Conservation (phyloP, 192 early-diverging fungal genomes). For the Coemansia umbellata region DNA sequence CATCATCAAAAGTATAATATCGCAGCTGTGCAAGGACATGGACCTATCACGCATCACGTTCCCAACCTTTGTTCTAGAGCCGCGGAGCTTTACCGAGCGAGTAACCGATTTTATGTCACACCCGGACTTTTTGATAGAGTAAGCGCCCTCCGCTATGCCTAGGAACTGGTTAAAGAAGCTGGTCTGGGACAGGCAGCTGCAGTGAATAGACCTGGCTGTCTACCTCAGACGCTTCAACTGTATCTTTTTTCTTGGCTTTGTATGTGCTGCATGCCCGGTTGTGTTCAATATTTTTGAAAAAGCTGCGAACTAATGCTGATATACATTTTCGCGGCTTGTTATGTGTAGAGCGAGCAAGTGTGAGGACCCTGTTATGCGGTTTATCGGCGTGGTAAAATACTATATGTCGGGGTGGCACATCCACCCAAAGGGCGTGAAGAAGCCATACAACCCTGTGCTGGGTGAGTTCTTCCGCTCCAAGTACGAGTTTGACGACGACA, state of each 20-base stretch:
- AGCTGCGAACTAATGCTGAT: no score
- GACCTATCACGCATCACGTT: slow-evolving; percentile 92
- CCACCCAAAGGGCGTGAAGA: slow-evolving; percentile 87
- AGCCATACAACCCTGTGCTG: slow-evolving; percentile 93
- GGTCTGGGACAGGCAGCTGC: no score
- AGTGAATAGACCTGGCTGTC: no score
- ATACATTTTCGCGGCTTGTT: no score
- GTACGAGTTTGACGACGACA: slow-evolving; percentile 66
- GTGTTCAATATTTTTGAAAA: no score
- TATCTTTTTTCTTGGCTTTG: no score
- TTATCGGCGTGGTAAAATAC: slow-evolving; percentile 79
- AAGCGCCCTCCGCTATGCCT: no score
- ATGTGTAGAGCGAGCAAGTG: slow-evolving; percentile 60
- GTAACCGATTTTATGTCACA: slow-evolving; percentile 96
- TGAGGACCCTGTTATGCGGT: slow-evolving; percentile 68
- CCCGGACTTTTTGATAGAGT: slow-evolving; percentile 75
- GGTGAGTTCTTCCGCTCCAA: slow-evolving; percentile 89
- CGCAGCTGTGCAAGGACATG: slow-evolving; percentile 82
- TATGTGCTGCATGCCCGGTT: no score
- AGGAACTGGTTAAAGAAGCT: no score
- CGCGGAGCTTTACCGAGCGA: slow-evolving; percentile 88
- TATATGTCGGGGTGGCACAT: slow-evolving; percentile 92
- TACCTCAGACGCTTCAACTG: no score
- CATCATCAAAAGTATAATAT: slow-evolving; percentile 85
- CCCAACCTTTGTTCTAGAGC: slow-evolving; percentile 93